phyloP scores from a whole-genome alignment of 2,329 filamentous ascomycete species.

The Phialophora verrucosa region DNA sequence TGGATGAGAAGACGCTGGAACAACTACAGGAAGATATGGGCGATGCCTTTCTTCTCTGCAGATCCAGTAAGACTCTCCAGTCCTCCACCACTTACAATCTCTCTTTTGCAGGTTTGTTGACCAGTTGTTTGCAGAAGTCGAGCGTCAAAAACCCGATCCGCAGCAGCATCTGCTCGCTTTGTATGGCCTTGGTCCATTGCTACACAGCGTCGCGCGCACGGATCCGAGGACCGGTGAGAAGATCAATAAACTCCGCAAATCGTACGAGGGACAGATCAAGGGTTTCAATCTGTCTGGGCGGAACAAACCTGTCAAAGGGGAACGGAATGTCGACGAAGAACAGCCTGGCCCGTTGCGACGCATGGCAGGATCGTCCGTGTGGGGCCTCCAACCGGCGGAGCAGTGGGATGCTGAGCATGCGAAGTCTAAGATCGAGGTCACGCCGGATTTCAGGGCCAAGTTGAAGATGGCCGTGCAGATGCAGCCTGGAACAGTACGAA shows the following conservation, averaged over 20 bases:
- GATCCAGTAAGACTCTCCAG: slow-evolving; percentile 57
- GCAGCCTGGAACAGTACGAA: slow-evolving; percentile 53
- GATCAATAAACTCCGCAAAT: slow-evolving; percentile 65
- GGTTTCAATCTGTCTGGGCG: slow-evolving; percentile 53
- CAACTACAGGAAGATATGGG: slow-evolving; percentile 54
- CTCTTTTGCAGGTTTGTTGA: slow-evolving; percentile 48
- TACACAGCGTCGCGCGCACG: slow-evolving; percentile 63
- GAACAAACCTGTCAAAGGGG: slow-evolving; percentile 55
- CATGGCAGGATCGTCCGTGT: slow-evolving; percentile 44
- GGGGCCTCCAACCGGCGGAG: slow-evolving; percentile 56
- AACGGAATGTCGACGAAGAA: slow-evolving; percentile 40
- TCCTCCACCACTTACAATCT: slow-evolving; percentile 44
- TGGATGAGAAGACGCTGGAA: slow-evolving; percentile 46
- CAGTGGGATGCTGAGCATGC: slow-evolving; percentile 59
- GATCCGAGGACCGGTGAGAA: slow-evolving; percentile 69
- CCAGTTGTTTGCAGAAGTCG: slow-evolving; percentile 50
- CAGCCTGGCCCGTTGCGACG: slow-evolving; percentile 45
- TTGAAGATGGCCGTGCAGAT: slow-evolving; percentile 56
- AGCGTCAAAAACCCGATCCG: slow-evolving; percentile 60
- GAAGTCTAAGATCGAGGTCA: slow-evolving; percentile 53
- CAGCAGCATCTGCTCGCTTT: slow-evolving; percentile 64
- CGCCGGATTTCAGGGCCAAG: slow-evolving; percentile 48
- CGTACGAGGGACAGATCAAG: slow-evolving; percentile 59
- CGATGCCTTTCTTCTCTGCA: slow-evolving; percentile 56
- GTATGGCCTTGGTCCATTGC: slow-evolving; percentile 62